These are phyloP conservation scores for Pouteria campechiana DNA, from an alignment of 179 eudicot species.

Conservation along the genomic window DNA sequence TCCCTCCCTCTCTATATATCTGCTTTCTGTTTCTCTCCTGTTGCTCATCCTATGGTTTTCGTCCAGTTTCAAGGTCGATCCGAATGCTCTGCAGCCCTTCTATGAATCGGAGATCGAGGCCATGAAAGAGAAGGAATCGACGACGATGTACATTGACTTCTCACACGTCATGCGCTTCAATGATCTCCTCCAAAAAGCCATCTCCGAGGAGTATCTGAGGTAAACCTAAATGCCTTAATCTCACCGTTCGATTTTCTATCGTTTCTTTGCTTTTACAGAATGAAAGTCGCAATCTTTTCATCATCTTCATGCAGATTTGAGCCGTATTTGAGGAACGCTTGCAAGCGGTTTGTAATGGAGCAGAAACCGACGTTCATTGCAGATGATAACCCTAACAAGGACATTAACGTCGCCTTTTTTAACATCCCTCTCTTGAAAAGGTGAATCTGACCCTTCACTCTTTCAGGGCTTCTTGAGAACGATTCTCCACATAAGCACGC, in stretches of 20 bases:
- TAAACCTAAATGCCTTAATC: too few relatives aligned
- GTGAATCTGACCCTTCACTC: slow-evolving; percentile 13
- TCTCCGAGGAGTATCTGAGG: slow-evolving; percentile 82
- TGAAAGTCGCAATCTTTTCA: not conserved
- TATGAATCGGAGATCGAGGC: slow-evolving; percentile 65
- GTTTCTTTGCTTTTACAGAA: not conserved
- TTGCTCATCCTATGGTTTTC: not conserved
- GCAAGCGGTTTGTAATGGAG: slow-evolving; percentile 83
- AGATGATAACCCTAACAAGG: slow-evolving; percentile 83
- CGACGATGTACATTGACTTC: slow-evolving; percentile 89
- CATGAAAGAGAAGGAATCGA: slow-evolving; percentile 69
- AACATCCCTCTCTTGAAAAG: slow-evolving; percentile 79
- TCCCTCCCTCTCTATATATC: not conserved
- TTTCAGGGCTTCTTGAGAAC: not conserved
- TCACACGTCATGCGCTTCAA: slow-evolving; percentile 83
- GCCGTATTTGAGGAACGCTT: slow-evolving; percentile 72
- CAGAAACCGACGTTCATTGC: slow-evolving; percentile 58
- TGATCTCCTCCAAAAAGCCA: slow-evolving; percentile 63
- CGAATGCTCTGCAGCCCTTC: slow-evolving; percentile 35
- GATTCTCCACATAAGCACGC: too few relatives aligned
- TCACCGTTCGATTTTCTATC: not conserved
- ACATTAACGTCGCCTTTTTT: slow-evolving; percentile 69
- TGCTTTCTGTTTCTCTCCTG: not conserved
- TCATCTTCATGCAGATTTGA: slow-evolving; percentile 40
- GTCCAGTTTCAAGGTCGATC: slow-evolving; percentile 42